Conservation (phyloP, 2,329 filamentous ascomycete species). For the Sarocladium kiliense region DNA sequence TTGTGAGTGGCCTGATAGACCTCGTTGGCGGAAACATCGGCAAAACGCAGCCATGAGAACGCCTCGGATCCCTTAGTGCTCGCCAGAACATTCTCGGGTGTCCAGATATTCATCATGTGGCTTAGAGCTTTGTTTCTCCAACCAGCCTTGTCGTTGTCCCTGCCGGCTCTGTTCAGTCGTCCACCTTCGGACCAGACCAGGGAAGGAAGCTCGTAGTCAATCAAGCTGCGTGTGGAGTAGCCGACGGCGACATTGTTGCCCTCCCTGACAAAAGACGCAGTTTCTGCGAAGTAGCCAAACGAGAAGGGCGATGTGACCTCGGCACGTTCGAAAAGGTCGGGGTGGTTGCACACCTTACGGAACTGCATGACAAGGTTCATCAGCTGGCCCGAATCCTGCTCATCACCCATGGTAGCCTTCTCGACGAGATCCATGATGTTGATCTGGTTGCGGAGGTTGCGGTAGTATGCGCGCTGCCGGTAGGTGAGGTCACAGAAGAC, state of each 20-base stretch:
- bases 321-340: slow-evolving; percentile 91
- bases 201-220: slow-evolving; percentile 78
- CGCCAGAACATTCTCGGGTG: slow-evolving; percentile 67
- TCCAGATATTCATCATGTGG: slow-evolving; percentile 88
- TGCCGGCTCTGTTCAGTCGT: slow-evolving; percentile 67
- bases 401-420: slow-evolving; percentile 90
- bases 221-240: slow-evolving; percentile 82
- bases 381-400: slow-evolving; percentile 88
- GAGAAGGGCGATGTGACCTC: slow-evolving; percentile 85
- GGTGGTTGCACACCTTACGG: slow-evolving; percentile 98
- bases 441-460: slow-evolving; percentile 90
- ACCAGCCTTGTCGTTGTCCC: slow-evolving; percentile 69
- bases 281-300: slow-evolving; percentile 85
- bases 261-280: slow-evolving; percentile 89
- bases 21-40: slow-evolving; percentile 70
- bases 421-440: slow-evolving; percentile 98
- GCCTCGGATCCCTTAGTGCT: slow-evolving; percentile 56
- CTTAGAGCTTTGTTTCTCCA: slow-evolving; percentile 73
- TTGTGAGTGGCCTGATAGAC: slow-evolving; percentile 63
- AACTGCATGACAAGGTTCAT: slow-evolving; percentile 99
- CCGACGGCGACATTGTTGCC: slow-evolving; percentile 72
- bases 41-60: slow-evolving; percentile 89
- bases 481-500: slow-evolving; percentile 97
- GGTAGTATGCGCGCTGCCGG: slow-evolving; percentile 89
- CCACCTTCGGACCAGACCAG: slow-evolving; percentile 79